A percentile compares a stretch with the other conserved stretches of the same genome.
These are phyloP conservation scores for Xylogone sp. DNA, from an alignment of 2,329 filamentous ascomycete genomes.

Conservation along the genomic window DNA sequence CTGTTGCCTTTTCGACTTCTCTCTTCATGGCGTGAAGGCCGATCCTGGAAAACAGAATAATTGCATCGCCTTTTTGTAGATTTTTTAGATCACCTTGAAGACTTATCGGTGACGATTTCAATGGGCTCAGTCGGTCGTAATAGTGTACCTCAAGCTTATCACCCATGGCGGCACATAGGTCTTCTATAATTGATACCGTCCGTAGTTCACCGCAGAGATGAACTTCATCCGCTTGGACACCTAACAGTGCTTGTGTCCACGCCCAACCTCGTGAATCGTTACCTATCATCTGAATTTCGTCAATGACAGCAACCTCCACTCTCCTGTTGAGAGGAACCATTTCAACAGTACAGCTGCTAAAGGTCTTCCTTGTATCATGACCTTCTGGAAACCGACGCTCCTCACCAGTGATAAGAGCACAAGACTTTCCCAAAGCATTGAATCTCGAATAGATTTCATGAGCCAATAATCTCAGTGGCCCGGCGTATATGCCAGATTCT, in stretches of 20 bases:
- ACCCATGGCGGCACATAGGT: constrained; percentile 73
- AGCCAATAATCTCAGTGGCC: constrained; percentile 81
- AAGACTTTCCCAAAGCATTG: constrained; percentile 69
- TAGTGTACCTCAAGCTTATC: constrained; percentile 78
- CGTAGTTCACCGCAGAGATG: constrained; percentile 92
- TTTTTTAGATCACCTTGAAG: constrained; percentile 60
- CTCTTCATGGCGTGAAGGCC: constrained; percentile 76
- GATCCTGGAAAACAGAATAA: constrained; percentile 82
- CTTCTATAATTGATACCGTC: constrained; percentile 72
- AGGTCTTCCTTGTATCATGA: constrained; percentile 42
- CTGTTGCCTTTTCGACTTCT: constrained; percentile 72
- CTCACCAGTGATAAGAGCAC: constrained; percentile 85
- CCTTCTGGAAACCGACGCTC: constrained; percentile 70
- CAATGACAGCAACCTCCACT: constrained; percentile 88
- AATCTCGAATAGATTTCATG: constrained; percentile 94
- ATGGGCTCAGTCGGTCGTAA: constrained; percentile 78
- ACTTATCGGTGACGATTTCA: constrained; percentile 62
- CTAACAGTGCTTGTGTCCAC: constrained; percentile 89
- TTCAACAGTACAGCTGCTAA: constrained; percentile 90
- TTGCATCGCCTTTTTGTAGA: constrained; percentile 83
- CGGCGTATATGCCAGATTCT: constrained; percentile 79
- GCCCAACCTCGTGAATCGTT: constrained; percentile 80
- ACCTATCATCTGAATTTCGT: constrained; percentile 98
- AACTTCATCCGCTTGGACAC: constrained; percentile 81
- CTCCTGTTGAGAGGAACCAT: constrained; percentile 57